Evolutionary conservation across 805 yeast species (phyloP).

Genomic region (Ogataea chonburiensis): DNA sequence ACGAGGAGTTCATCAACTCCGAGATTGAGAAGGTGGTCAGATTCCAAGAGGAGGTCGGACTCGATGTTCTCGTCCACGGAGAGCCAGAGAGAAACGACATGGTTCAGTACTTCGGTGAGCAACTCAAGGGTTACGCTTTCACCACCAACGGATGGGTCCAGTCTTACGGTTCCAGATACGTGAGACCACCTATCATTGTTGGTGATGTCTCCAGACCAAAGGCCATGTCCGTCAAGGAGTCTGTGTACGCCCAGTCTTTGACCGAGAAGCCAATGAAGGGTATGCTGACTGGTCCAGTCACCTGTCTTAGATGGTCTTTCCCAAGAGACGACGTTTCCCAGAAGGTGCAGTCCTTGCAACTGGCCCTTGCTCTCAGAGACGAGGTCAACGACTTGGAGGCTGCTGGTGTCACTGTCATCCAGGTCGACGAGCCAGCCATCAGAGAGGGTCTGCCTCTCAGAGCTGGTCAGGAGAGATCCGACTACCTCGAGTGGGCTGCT

Average conservation of each 20-base stretch:
- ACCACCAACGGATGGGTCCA: conserved; percentile 99
- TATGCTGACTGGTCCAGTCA: conserved; percentile 99
- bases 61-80: conserved; percentile 98
- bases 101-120: conserved; percentile 99
- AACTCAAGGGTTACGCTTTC: conserved; percentile 96
- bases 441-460: conserved; percentile 99
- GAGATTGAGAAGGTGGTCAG: conserved; percentile 94
- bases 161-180: conserved; percentile 99
- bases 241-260: conserved; percentile 97
- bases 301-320: conserved; percentile 99
- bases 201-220: conserved; percentile 99
- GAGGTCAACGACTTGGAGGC: conserved; percentile 98
- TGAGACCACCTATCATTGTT: conserved; percentile 98
- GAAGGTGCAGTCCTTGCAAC: conserved; percentile 92
- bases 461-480: conserved; percentile 95
- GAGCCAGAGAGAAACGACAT: conserved; percentile 99
- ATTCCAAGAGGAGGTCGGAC: conserved; percentile 99
- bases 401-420: conserved; percentile 97
- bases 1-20: conserved; percentile 93
- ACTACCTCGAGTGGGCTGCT: conserved; percentile 98
- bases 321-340: conserved; percentile 98
- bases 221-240: conserved; percentile 98
- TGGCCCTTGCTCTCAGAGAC: conserved; percentile 96
- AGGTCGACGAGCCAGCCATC: conserved; percentile 99
- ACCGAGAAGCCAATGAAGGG: conserved; percentile 98